These are phyloP conservation scores for Phytophthora sansomeana DNA, from an alignment of 352 stramenopile species.

Conservation along the genomic window DNA sequence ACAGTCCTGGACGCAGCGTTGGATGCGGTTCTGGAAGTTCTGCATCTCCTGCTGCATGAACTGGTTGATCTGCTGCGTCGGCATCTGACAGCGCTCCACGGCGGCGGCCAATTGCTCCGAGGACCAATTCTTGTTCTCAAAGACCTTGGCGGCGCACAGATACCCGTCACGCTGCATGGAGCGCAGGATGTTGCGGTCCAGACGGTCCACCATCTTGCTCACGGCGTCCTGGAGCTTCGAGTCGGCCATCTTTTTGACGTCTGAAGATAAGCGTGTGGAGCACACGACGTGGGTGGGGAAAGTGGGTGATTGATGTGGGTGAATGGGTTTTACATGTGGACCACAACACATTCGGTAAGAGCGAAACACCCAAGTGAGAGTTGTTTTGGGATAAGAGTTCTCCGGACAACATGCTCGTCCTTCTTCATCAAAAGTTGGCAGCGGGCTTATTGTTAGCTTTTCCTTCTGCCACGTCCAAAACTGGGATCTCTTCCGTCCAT, in stretches of 20 bases:
- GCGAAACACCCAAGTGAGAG: not conserved
- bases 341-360: too few species aligned
- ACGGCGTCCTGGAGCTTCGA: conserved; percentile 86
- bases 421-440: too few species aligned
- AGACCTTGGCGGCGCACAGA: conserved; percentile 88
- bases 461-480: too few species aligned
- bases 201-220: conserved; percentile 83
- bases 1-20: conserved; percentile 89
- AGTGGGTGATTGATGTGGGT: too few species aligned
- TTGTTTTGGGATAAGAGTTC: not conserved
- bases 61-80: conserved; percentile 85
- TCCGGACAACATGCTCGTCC: too few species aligned
- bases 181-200: conserved; percentile 81
- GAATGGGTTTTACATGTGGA: too few species aligned
- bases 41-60: conserved; percentile 88
- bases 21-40: conserved; percentile 86
- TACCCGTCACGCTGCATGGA: conserved; percentile 85
- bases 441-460: too few species aligned
- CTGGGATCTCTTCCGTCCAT: too few species aligned
- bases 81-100: conserved; percentile 88
- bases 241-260: conserved; percentile 74
- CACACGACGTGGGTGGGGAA: conserved; percentile 10
- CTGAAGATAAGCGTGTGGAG: conserved; percentile 18
- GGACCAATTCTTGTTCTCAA: conserved; percentile 84
- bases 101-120: conserved; percentile 83